Evolutionary conservation across 2,329 filamentous ascomycete species (phyloP), one percentile per base, ranked within the genome.

Genomic region (Juglanconis oblonga): DNA sequence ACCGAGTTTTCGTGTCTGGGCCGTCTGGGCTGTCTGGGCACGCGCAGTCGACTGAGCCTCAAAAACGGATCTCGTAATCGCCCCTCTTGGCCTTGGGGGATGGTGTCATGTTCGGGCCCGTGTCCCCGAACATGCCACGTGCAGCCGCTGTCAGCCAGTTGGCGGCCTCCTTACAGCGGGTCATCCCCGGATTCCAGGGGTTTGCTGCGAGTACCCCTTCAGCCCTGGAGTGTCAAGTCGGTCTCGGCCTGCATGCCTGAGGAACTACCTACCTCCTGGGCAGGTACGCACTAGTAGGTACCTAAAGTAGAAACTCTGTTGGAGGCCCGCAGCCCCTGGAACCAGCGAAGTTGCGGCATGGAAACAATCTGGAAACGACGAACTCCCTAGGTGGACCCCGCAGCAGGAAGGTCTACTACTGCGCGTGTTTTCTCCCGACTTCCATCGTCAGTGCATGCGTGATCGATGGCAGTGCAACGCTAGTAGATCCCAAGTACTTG

Each of bases 41-140:
- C 9, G 31, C 55, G 38, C 35, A 42, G 35, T 31, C 31, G 55
- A 50, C 47, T 57, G 47, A 62, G 61, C 61, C 61, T 52, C 57
- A 52, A 36, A 35, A 61, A 60, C 57, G 61, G 61, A 55, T 48
- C 17, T 49, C 51, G 38, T 51, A 44, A 59, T 38, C 32, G 52
- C 49, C 47, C 57, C 57, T 55, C 55, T 36, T 9, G 52, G 40
- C 33, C 50, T 40, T 52, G 9, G 33, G 55, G 33, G 47, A 24
- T 36, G 48, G 49, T 33, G 31, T 29, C 14, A 14, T 10, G 4
- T 11, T 42, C 9, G 17, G 36, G 24, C 36, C 51, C 9, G 24
- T 11, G 9, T 24, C 38, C 42, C n/a, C 51, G 9, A 13, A n/a
- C 17, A 24, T 32, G 57, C 57, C 57, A 59, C 57, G 50, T 59